Evolutionary conservation across 805 yeast species (phyloP).

Genomic region (Zygosaccharomyces lentus): DNA sequence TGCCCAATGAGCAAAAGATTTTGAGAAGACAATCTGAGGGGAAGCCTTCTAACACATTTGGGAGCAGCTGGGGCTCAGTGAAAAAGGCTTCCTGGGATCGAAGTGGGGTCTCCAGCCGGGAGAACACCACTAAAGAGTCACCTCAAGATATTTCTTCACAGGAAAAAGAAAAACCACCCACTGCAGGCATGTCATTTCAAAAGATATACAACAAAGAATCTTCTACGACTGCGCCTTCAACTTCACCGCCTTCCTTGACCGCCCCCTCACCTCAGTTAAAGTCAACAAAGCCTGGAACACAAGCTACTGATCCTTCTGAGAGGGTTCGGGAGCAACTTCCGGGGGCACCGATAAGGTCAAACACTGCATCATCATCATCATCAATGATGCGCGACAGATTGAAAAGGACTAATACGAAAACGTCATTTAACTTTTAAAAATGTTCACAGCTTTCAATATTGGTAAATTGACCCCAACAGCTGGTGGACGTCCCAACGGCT

Average conservation of each 20-base stretch:
- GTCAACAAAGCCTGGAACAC: background rate
- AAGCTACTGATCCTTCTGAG: background rate
- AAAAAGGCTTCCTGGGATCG: conserved; percentile 15
- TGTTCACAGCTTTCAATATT: background rate
- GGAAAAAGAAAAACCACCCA: conserved; percentile 9
- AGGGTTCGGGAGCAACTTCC: background rate
- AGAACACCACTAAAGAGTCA: conserved; percentile 3
- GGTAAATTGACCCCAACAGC: background rate
- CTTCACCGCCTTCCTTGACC: background rate
- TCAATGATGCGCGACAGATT: conserved; percentile 32
- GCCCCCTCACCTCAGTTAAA: no score
- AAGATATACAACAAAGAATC: conserved; percentile 17
- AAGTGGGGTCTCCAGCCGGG: conserved; percentile 4
- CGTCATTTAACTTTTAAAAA: conserved; percentile 6
- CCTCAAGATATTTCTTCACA: background rate
- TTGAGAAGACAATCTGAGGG: conserved; percentile 24
- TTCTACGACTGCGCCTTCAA: conserved; percentile 1
- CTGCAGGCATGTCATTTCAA: conserved; percentile 27
- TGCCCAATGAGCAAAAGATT: conserved; percentile 33
- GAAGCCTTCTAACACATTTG: conserved; percentile 10
- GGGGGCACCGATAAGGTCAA: conserved; percentile 3
- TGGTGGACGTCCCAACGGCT: background rate
- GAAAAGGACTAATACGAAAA: conserved; percentile 22
- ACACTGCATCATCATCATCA: conserved; percentile 21
- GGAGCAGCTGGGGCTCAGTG: conserved; percentile 9